These are phyloP conservation scores for Geotrichum restrictum DNA, from an alignment of 1,139 yeast genomes.

Conservation along the genomic window DNA sequence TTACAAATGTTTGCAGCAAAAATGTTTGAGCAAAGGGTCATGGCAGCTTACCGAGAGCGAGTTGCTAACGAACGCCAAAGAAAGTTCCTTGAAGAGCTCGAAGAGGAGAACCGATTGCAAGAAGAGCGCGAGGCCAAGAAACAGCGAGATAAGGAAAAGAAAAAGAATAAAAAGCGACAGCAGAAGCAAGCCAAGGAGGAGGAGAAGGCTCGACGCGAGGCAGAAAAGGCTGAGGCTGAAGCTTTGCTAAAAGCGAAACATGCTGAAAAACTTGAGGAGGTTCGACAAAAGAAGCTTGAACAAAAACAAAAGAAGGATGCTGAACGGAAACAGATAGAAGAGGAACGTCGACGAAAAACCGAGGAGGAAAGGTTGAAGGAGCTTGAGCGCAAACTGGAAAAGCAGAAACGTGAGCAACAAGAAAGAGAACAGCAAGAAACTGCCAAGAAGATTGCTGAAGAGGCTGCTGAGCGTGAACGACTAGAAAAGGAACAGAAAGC, in stretches of 20 bases:
- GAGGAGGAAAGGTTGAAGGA: constrained; percentile 46
- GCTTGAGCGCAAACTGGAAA: constrained; percentile 24
- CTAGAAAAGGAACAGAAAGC: constrained; percentile 14
- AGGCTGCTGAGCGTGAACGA: constrained; percentile 18
- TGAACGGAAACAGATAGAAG: constrained; percentile 40
- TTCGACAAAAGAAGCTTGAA: constrained; percentile 52
- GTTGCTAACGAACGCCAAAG: constrained; percentile 71
- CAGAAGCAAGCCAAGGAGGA: constrained; percentile 73
- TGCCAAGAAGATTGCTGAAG: constrained; percentile 17
- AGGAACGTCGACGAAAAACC: constrained; percentile 33
- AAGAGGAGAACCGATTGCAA: constrained; percentile 66
- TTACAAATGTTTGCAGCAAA: constrained; percentile 73
- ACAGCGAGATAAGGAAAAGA: constrained; percentile 67
- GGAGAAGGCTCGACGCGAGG: constrained; percentile 59
- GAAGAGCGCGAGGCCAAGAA: constrained; percentile 71
- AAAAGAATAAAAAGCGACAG: constrained; percentile 69
- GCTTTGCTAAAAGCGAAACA: constrained; percentile 45
- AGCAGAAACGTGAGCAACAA: constrained; percentile 21
- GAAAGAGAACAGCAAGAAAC: constrained; percentile 20
- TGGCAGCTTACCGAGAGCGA: constrained; percentile 68
- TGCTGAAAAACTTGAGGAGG: constrained; percentile 54
- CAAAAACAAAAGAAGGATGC: constrained; percentile 46
- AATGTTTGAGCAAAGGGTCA: constrained; percentile 65
- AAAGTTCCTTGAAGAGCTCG: constrained; percentile 70
- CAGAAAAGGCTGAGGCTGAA: constrained; percentile 50